These are phyloP conservation scores for Komagataella phaffii DNA, from an alignment of 805 yeast species.

Conservation along the genomic window DNA sequence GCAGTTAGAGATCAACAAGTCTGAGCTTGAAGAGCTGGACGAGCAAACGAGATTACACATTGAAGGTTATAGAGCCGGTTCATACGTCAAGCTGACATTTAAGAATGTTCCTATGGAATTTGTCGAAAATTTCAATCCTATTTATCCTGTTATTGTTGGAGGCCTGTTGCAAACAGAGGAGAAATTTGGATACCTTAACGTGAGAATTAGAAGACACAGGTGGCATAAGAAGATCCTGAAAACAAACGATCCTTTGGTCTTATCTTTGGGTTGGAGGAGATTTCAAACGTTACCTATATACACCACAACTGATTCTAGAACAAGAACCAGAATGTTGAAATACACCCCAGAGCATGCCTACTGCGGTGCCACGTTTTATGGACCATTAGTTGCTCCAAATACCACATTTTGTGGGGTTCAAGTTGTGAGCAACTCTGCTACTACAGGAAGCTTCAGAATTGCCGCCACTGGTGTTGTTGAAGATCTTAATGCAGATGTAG, in stretches of 20 bases:
- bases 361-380: slow-evolving; percentile 91
- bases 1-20: slow-evolving; percentile 85
- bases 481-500: slow-evolving; percentile 80
- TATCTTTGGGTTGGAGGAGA: slow-evolving; percentile 96
- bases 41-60: slow-evolving; percentile 61
- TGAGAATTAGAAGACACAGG: slow-evolving; percentile 92
- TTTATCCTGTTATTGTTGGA: slow-evolving; percentile 78
- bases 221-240: slow-evolving; percentile 97
- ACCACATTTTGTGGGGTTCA: slow-evolving; percentile 96
- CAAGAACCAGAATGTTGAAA: slow-evolving; percentile 94
- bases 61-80: slow-evolving; percentile 90
- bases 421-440: slow-evolving; percentile 67
- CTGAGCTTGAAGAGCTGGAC: slow-evolving; percentile 64
- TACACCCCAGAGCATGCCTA: slow-evolving; percentile 97
- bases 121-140: slow-evolving; percentile 74
- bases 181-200: slow-evolving; percentile 85
- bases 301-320: slow-evolving; percentile 94
- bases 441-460: slow-evolving; percentile 84
- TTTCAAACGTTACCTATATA: slow-evolving; percentile 94
- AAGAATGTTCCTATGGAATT: slow-evolving; percentile 82
- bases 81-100: slow-evolving; percentile 83
- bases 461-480: slow-evolving; percentile 96
- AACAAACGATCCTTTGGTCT: slow-evolving; percentile 87
- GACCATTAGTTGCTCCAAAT: slow-evolving; percentile 94
- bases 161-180: slow-evolving; percentile 86